These are phyloP conservation scores for Rutstroemia sp. DNA, from an alignment of 2,329 filamentous ascomycete species.

Conservation along the genomic window DNA sequence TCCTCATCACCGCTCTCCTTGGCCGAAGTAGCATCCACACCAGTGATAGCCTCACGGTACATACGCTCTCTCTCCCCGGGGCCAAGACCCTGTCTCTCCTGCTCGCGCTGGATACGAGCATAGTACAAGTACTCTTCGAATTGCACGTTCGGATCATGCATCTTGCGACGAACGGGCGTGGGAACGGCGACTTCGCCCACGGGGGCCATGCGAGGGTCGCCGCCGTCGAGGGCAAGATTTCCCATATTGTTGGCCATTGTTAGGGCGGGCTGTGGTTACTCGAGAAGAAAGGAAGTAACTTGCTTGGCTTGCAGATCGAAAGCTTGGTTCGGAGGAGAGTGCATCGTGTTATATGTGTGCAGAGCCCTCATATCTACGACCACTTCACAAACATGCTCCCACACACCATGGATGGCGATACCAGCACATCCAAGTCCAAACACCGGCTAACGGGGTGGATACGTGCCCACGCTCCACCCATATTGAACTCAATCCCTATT, in stretches of 20 bases:
- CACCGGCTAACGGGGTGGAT: too few relatives aligned
- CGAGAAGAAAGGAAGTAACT: neutral
- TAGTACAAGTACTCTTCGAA: constrained; percentile 32
- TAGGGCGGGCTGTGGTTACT: neutral
- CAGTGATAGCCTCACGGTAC: constrained; percentile 11
- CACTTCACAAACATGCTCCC: too few relatives aligned
- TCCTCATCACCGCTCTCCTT: constrained; percentile 9
- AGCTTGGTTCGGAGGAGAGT: too few relatives aligned
- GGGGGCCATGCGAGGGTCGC: constrained; percentile 6
- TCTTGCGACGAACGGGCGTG: constrained; percentile 3
- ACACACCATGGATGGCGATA: too few relatives aligned
- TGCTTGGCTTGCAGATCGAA: too few relatives aligned
- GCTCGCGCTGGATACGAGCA: constrained; percentile 26
- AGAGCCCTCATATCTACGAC: too few relatives aligned
- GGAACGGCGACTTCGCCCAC: constrained; percentile 1
- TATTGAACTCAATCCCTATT: too few relatives aligned
- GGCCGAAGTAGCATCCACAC: neutral
- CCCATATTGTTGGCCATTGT: constrained; percentile 7
- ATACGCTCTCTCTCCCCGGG: constrained; percentile 17
- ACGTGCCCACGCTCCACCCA: too few relatives aligned
- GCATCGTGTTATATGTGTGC: too few relatives aligned
- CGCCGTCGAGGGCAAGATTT: constrained; percentile 7
- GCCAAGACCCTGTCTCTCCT: constrained; percentile 16
- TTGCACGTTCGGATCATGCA: constrained; percentile 25
- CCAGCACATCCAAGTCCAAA: too few relatives aligned